phyloP scores from a whole-genome alignment of 2,329 filamentous ascomycete species.

The Sclerotinia glacialis region DNA sequence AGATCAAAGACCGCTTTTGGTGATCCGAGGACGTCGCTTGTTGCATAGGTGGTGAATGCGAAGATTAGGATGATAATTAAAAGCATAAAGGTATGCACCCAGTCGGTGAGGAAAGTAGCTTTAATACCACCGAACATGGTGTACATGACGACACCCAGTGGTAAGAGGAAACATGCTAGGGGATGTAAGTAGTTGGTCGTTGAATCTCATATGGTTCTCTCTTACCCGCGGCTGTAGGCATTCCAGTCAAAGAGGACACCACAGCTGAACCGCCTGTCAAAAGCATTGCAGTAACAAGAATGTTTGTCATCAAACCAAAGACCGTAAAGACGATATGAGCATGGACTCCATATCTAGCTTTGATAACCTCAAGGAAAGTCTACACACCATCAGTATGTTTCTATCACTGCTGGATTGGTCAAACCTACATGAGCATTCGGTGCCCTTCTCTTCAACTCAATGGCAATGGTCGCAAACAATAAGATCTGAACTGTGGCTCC shows the following conservation, averaged over 20 bases:
- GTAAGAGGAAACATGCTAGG: conserved; percentile 70
- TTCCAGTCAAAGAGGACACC: conserved; percentile 66
- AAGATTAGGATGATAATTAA: conserved; percentile 85
- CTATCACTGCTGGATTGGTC: background rate
- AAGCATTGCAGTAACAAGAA: conserved; percentile 85
- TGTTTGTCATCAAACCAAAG: conserved; percentile 81
- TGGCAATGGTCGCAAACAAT: conserved; percentile 84
- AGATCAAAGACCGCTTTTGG: conserved; percentile 76
- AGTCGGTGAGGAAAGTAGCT: conserved; percentile 72
- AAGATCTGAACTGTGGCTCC: conserved; percentile 85
- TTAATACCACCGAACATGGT: conserved; percentile 79
- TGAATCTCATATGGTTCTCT: background rate
- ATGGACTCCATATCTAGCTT: conserved; percentile 69
- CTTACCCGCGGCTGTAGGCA: conserved; percentile 66
- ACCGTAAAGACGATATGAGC: conserved; percentile 78
- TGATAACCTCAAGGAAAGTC: conserved; percentile 78
- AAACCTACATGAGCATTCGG: conserved; percentile 70
- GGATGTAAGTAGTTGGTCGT: background rate
- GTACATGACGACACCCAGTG: conserved; percentile 77
- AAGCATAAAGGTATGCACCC: conserved; percentile 77
- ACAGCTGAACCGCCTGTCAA: conserved; percentile 81
- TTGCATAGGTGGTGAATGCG: conserved; percentile 76
- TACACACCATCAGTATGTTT: conserved; percentile 23
- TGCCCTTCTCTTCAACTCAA: conserved; percentile 81
- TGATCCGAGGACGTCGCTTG: conserved; percentile 68